Evolutionary conservation across 768 basidiomycete species (phyloP), one percentile per base, ranked within the genome.

Genomic region (Cytidiella melzeri): DNA sequence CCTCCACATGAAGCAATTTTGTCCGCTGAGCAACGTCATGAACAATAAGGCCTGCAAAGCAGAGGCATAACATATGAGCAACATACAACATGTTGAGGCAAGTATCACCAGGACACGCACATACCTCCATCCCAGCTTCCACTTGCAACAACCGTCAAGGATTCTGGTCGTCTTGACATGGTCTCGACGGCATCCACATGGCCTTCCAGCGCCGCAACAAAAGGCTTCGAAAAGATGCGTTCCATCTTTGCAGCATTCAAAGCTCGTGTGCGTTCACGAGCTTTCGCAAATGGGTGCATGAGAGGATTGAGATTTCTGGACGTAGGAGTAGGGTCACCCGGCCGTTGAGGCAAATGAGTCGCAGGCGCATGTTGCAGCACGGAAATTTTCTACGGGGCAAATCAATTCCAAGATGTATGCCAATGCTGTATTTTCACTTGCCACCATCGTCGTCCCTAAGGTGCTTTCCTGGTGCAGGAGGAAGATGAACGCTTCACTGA

Each of bases 181-280:
- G 83, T 80, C 67, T 96, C 94, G n/a, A 97, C 84, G 15, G 92
- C 92, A 63, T 97, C 94, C 34, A 87, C 74, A 65, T 98, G 96
- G 1, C 96, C 96, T 52, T 96, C 94, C 43, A 99, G 64, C 45
- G 81, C 77, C 30, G 80, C 90, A 13, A 99, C 74, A 60, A 98
- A 98, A 0, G 96, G 96, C 60, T 96, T 97, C n/a, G 96, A 84
- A 62, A 98, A 97, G 70, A 99, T 91, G 51, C 90, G 75, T 45
- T 97, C 95, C 77, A 99, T 89, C 71, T 99, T 99, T 12, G 87
- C 87, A 2, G 96, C 96, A 55, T 93, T 95, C 41, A 97, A 64
- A 2, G 96, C 96, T 51, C 96, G 83, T 18, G 82, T 93, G 28
- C 95, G 89, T 70, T 99, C 96, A 45, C 96, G 73, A 4, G 92